phyloP scores from a whole-genome alignment of 2,329 filamentous ascomycete genomes.

The Ceratocystis lukuohia region DNA sequence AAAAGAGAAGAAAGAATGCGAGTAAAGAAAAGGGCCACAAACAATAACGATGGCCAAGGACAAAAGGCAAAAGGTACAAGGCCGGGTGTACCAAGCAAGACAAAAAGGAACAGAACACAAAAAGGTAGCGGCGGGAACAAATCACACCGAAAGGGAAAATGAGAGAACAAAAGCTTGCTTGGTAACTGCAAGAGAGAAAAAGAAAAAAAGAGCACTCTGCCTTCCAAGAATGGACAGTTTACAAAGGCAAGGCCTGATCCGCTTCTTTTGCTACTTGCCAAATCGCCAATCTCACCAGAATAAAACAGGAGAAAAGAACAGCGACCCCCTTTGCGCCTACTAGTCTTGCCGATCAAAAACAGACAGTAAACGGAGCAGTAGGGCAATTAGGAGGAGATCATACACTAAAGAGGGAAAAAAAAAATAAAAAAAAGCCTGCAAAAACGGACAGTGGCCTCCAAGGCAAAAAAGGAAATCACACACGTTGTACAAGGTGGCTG shows the following conservation, averaged over 20 bases:
- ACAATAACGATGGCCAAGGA: background rate
- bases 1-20: background rate
- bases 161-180: background rate
- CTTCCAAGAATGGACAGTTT: background rate
- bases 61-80: conserved; percentile 1
- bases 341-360: background rate
- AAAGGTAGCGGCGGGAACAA: background rate
- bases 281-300: background rate
- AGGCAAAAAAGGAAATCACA: background rate
- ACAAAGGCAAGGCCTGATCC: background rate
- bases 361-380: background rate
- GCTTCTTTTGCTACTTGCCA: background rate
- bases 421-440: background rate
- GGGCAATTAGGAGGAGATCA: background rate
- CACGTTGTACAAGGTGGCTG: conserved; percentile 1
- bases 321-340: background rate
- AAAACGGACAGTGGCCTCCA: too few species aligned
- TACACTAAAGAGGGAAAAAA: background rate
- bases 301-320: background rate
- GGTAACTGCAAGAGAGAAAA: background rate
- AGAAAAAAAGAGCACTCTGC: background rate
- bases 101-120: conserved; percentile 1
- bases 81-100: background rate
- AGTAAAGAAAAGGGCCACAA: background rate
- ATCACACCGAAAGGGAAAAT: background rate